Conservation (phyloP, 352 stramenopile genomes). For the Thraustochytrium striatum region DNA sequence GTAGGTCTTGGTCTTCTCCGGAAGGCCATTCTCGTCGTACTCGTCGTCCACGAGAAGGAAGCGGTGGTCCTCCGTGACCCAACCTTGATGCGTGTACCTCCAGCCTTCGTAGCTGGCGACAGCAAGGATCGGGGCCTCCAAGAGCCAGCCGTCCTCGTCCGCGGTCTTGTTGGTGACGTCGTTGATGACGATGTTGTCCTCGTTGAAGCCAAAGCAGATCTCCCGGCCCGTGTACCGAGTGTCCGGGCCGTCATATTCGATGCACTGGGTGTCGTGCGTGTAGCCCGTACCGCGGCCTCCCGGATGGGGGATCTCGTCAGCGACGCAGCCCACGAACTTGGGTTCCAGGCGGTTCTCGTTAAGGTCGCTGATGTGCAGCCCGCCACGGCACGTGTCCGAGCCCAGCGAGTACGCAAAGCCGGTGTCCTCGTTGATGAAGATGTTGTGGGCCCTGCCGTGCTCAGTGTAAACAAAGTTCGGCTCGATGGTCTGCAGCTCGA, state of each 20-base stretch:
- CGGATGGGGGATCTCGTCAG: no score
- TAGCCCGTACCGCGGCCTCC: no score
- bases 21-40: constrained; percentile 30
- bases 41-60: constrained; percentile 54
- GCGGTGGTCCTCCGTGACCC: constrained; percentile 52
- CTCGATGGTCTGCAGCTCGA: background rate
- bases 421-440: constrained; percentile 51
- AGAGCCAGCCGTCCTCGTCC: constrained; percentile 29
- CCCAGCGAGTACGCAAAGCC: constrained; percentile 30
- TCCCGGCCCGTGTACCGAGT: no score
- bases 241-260: no score
- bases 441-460: constrained; percentile 51
- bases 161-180: no score
- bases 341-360: constrained; percentile 10
- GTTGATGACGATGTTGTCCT: constrained; percentile 46
- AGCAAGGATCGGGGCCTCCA: background rate
- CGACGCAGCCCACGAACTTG: constrained; percentile 17
- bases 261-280: constrained; percentile 53
- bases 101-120: constrained; percentile 43
- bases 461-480: background rate
- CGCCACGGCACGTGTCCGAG: no score
- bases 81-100: no score
- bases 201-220: no score
- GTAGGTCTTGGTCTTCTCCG: background rate
- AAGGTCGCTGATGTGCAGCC: constrained; percentile 52